Base-by-base conservation (phyloP, 2,329 filamentous ascomycete species). In the Fusarium poae region DNA sequence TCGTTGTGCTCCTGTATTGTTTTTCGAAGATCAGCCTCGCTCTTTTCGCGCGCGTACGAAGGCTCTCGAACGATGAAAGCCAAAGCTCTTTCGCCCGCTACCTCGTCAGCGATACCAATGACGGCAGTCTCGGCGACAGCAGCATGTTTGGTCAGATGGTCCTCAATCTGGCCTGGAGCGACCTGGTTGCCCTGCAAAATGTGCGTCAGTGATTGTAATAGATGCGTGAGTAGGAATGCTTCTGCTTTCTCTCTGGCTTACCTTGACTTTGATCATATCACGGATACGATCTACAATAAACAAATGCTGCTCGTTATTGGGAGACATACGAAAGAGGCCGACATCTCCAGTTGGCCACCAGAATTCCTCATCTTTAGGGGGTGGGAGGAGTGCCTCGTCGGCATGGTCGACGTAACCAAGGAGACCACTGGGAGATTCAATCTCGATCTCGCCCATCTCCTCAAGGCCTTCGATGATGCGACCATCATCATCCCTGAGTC, bases 61-160 rank as follows among this genome's bases (percentile, higher is more conserved):
- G 49, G 35, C 27, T 52, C 49, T 52, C 35, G 49, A 52, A 52
- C 49, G n/a, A 52, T 52, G n/a, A 52, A 52, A 42, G 49, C 49
- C 35, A 52, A 32, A 23, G 49, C 49, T 52, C 49, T 52, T 42
- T 52, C 49, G n/a, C 49, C 49, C 30, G 49, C 49, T 52, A 52
- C 49, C 49, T 52, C 49, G 25, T 52, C 49, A 23, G 25, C 35
- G 15, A 52, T 52, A 37, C 49, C 49, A 12, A 52, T 52, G 27
- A 52, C 49, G 6, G 49, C 49, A 32, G 49, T 52, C 30, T 52
- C 49, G 35, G 49, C 49, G n/a, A 52, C 49, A 52, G 49, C 35
- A 32, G 35, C 49, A 42, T 52, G 49, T 21, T 42, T 52, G 49
- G 27, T 52, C 10, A 52, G 25, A 29, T 52, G 49, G 20, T 52